phyloP scores from a whole-genome alignment of 176 grass and related monocot genomes.

The Coix lacrymajobi region DNA sequence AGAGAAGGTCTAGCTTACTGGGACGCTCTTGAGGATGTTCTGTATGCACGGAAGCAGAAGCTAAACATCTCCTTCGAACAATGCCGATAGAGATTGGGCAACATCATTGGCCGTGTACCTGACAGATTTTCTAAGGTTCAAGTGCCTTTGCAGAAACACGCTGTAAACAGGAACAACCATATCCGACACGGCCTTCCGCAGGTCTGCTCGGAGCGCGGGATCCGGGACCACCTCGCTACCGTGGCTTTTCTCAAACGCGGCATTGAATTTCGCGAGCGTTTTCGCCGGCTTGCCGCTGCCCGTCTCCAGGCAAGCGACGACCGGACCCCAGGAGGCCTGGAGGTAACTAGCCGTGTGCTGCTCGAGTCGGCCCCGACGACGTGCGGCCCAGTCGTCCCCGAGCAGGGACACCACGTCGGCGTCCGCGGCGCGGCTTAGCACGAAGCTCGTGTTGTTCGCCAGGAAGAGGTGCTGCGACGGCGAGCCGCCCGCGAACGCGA shows the following conservation, averaged over 20 bases:
- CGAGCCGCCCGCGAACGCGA: neutral
- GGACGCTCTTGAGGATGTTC: too few relatives aligned
- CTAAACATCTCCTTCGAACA: conserved; percentile 16
- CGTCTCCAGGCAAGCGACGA: conserved; percentile 10
- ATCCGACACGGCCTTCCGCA: neutral
- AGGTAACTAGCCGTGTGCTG: neutral
- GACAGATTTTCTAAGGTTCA: neutral
- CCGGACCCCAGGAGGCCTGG: conserved; percentile 11
- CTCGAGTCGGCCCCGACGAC: neutral
- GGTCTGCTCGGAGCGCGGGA: neutral
- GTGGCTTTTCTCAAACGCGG: conserved; percentile 2
- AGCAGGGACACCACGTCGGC: neutral
- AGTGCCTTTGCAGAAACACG: neutral
- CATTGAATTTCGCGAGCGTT: neutral
- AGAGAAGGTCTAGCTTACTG: too few relatives aligned
- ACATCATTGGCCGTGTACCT: neutral
- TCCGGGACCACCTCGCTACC: neutral
- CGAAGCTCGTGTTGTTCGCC: conserved; percentile 5
- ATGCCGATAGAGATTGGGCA: neutral
- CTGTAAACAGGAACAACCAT: conserved; percentile 17
- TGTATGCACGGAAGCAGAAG: neutral
- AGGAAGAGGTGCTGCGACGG: conserved; percentile 1
- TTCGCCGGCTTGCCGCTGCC: conserved; percentile 6
- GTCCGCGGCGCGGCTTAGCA: neutral
- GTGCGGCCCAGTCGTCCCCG: conserved; percentile 10